Percentiles rank a stretch among this genome's conserved stretches.
Evolutionary conservation across 192 early-diverging fungal species (phyloP).

Genomic region (Linnemannia schmuckeri): DNA sequence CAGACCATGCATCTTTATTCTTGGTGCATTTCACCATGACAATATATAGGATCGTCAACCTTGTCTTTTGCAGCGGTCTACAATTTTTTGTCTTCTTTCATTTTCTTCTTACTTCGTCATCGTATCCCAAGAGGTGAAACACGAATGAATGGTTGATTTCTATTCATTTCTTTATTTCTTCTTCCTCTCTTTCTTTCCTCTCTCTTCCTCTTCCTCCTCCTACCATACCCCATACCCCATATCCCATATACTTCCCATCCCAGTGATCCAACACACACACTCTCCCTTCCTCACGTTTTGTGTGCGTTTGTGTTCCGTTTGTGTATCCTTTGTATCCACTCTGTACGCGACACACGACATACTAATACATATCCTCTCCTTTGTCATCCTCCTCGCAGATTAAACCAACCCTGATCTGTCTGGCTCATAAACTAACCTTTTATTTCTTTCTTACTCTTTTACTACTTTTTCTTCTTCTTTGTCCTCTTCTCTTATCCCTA

Average conservation of each 20-base stretch:
- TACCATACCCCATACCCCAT: too few species aligned
- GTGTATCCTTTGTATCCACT: neutral
- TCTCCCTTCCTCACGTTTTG: too few species aligned
- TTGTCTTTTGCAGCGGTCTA: too few species aligned
- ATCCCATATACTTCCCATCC: neutral
- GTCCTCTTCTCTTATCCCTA: neutral
- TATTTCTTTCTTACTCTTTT: neutral
- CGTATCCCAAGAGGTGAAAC: neutral
- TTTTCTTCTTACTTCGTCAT: neutral
- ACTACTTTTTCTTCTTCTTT: constrained; percentile 13
- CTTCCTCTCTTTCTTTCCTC: neutral
- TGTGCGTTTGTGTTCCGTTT: neutral
- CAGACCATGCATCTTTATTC: neutral
- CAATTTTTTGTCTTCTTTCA: neutral
- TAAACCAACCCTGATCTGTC: neutral
- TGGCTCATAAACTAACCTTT: neutral
- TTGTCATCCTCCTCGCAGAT: neutral
- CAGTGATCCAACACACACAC: too few species aligned
- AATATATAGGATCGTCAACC: too few species aligned
- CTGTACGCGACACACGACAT: neutral
- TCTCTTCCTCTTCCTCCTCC: neutral
- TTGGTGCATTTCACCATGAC: neutral
- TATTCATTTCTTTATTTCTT: neutral
- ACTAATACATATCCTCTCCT: neutral
- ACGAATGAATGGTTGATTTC: neutral